Evolutionary conservation across 257 asterid species (phyloP), one percentile per base, ranked within the genome.

Genomic region (Rubia yunnanensis): DNA sequence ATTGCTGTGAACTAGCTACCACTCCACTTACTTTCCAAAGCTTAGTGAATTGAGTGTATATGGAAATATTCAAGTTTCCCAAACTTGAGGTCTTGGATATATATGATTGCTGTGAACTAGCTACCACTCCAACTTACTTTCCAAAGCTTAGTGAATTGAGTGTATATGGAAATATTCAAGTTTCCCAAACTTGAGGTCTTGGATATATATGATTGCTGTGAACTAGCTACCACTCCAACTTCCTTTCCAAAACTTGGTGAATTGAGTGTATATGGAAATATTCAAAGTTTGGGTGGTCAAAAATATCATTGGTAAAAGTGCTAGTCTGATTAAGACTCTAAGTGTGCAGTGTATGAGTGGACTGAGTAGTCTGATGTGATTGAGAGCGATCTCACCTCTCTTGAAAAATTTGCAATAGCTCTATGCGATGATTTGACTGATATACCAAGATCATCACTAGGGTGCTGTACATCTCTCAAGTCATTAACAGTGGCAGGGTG

Each of bases 21-120:
- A 36, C 69, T 69, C 85, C 80, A 69, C 68, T 70, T 65, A 46
- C 28, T 76, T 73, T 27, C 73, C 73, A 17, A 26, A 69, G 28
- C 75, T 81, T 0, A 54, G 56, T 38, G 2, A 48, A 54, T 57
- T 76, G 46, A 0, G 0, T 0, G 30, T 72, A 3, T 0, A 0
- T 0, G 27, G 63, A 7, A 46, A 64, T 7, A 56, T 62, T 18
- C 27, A 31, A 17, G 38, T 65, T 1, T 35, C n/a, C n/a, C n/a
- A n/a, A n/a, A 23, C 78, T 78, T 26, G 39, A 75, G 34, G 2
- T 4, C 17, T 54, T 81, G 67, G 3, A 0, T 1, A 60, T 81
- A 34, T 0, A 0, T 0, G 10, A 14, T 0, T 80, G 81, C 44
- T 30, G 13, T 11, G 10, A 14, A 3, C 50, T 80, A 67, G 28